phyloP scores from a whole-genome alignment of 2,329 filamentous ascomycete genomes.

The Fusarium marasasianum region DNA sequence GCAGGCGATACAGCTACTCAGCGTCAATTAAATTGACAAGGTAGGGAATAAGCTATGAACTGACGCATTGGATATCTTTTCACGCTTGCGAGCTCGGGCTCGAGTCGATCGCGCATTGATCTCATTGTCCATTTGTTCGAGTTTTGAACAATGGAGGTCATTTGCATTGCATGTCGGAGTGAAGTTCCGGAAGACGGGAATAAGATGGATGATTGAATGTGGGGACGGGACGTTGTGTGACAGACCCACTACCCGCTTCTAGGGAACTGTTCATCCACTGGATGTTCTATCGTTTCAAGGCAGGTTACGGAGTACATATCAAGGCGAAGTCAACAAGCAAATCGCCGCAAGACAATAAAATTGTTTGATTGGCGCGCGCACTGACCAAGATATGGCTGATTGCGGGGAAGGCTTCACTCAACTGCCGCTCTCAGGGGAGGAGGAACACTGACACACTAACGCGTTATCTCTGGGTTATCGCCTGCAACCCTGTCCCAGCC shows the following conservation, averaged over 20 bases:
- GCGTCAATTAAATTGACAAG: not conserved
- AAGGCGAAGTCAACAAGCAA: not conserved
- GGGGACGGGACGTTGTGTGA: not conserved
- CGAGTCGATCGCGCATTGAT: not conserved
- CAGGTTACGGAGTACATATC: not conserved
- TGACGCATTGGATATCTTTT: constrained; percentile 24
- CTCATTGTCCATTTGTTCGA: constrained; percentile 6
- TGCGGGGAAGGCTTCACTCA: not conserved
- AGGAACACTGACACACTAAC: not conserved
- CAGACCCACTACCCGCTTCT: not conserved
- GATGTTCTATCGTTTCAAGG: not conserved
- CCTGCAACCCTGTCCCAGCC: constrained; percentile 45
- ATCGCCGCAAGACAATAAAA: not conserved
- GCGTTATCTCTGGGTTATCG: constrained; percentile 16
- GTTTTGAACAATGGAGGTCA: not conserved
- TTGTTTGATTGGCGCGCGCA: not conserved
- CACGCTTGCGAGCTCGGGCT: not conserved
- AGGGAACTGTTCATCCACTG: not conserved
- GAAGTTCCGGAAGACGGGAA: not conserved
- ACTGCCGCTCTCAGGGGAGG: constrained; percentile 22
- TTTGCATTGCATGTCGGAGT: not conserved
- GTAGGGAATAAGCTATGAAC: not conserved
- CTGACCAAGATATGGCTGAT: not conserved
- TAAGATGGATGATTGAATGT: not conserved
- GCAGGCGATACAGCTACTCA: constrained; percentile 25